Evolutionary conservation across 257 asterid species (phyloP), one percentile per base, ranked within the genome.

Genomic region (Ophiorrhiza pumila): DNA sequence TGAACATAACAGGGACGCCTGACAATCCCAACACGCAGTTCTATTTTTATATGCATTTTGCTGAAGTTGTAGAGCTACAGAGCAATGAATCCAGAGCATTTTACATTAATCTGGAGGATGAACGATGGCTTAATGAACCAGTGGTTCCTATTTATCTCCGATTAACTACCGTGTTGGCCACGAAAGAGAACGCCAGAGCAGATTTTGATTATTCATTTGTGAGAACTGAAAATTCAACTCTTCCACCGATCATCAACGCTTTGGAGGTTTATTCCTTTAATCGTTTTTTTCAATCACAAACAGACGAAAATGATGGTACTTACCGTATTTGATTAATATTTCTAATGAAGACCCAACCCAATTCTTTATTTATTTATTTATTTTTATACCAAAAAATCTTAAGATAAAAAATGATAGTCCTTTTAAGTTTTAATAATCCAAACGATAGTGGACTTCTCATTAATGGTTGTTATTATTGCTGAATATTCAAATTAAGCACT

Each of bases 221-320:
- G n/a, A 60, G 7, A 45, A 64, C 77, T 1, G 47, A 45, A 10
- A 76, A 63, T 20, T 76, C 79, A 0, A 75, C 55, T 37, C 71
- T 73, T 37, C 87, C 85, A 1, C 79, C 83, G 1, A 52, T 78
- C 45, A 45, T 85, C 60, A 82, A 82, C 27, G 89, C 84, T 0
- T 0, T 74, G 34, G 87, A 85, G 77, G 50, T 63, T 35, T 85
- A 72, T 47, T 45, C 46, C 1, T 78, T 77, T n/a, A 68, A 60
- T 60, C 46, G 31, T 15, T 78, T 80, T 34, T 20, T 50, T 11
- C 73, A 73, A 15, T 68, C 70, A 29, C 80, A 80, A 39, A 80
- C 87, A 25, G 55, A 68, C n/a, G 84, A 85, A 35, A 47, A 18
- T 45, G 84, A 85, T 25, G 85, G 87, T 80, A 78, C n/a, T 80